Conservation (phyloP, 495 filamentous ascomycete genomes). For the Daldinia caldariorum region DNA sequence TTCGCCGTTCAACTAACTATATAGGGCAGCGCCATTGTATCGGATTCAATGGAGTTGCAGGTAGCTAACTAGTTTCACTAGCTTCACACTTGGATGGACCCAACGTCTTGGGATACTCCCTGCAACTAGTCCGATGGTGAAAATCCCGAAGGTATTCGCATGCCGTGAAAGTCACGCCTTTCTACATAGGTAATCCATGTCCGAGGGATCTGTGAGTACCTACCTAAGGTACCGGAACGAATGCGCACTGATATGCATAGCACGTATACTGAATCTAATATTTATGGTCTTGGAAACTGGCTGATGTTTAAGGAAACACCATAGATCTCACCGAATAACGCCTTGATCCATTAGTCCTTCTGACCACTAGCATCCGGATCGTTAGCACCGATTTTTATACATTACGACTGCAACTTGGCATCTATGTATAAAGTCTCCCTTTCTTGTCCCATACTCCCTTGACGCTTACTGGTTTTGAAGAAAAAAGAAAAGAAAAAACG, state of each 20-base stretch:
- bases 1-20: background rate
- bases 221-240: too few species aligned
- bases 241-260: too few species aligned
- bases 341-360: background rate
- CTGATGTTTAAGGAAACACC: too few species aligned
- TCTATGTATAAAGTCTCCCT: background rate
- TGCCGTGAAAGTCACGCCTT: slow-evolving; percentile 43
- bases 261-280: too few species aligned
- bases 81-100: slow-evolving; percentile 40
- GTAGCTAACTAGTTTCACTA: slow-evolving; percentile 21
- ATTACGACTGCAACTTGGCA: slow-evolving; percentile 6
- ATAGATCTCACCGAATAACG: too few species aligned
- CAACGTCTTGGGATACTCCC: slow-evolving; percentile 45
- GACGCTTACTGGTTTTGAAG: slow-evolving; percentile 23
- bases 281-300: too few species aligned
- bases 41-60: slow-evolving; percentile 31
- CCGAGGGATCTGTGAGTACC: too few species aligned
- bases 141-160: slow-evolving; percentile 42
- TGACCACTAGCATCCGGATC: background rate
- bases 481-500: background rate
- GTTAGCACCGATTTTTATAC: background rate
- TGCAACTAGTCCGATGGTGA: slow-evolving; percentile 36
- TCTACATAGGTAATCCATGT: too few species aligned
- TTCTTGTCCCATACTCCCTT: background rate
- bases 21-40: slow-evolving; percentile 22